A percentile compares a stretch with the other conserved stretches of the same genome.
phyloP scores from a whole-genome alignment of 176 grass and related monocot species.

The Carex parvula region DNA sequence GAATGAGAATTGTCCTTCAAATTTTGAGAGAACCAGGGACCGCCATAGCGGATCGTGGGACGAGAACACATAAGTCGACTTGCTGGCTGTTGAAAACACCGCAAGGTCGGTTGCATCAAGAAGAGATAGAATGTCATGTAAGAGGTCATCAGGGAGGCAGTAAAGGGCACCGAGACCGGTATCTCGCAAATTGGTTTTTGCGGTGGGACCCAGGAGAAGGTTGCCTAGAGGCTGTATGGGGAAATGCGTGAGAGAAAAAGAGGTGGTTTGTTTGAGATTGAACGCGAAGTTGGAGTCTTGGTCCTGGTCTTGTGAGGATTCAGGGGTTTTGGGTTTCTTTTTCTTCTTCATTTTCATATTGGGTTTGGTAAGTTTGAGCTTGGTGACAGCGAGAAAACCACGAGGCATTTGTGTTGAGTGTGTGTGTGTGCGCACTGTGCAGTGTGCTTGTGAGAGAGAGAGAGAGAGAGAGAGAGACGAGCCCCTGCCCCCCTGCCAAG shows the following conservation, averaged over 20 bases:
- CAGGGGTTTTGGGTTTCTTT: not conserved
- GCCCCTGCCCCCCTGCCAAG: too few relatives aligned
- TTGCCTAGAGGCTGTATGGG: constrained; percentile 79
- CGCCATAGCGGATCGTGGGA: constrained; percentile 71
- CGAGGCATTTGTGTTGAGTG: constrained; percentile 25
- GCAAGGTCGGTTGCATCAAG: constrained; percentile 48
- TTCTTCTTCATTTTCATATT: constrained; percentile 15
- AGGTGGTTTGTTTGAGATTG: constrained; percentile 35
- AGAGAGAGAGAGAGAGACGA: constrained; percentile 14
- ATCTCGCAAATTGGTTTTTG: constrained; percentile 57
- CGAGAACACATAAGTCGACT: constrained; percentile 66
- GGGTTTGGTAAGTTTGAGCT: constrained; percentile 5
- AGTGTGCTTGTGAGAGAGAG: constrained; percentile 37
- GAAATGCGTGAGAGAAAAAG: constrained; percentile 7
- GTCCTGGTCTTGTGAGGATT: constrained; percentile 6
- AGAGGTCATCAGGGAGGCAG: constrained; percentile 53
- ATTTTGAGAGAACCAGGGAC: constrained; percentile 47
- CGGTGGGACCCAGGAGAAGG: constrained; percentile 40
- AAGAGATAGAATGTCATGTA: constrained; percentile 67
- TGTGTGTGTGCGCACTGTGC: not conserved
- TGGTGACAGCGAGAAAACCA: constrained; percentile 17
- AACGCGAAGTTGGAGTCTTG: constrained; percentile 37
- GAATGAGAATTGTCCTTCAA: constrained; percentile 56
- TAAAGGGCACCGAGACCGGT: constrained; percentile 50
- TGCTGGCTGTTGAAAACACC: constrained; percentile 46